A percentile compares a stretch with the other conserved stretches of the same genome.
Evolutionary conservation across 305 asterid species (phyloP).

Genomic region (Ajuga reptans): DNA sequence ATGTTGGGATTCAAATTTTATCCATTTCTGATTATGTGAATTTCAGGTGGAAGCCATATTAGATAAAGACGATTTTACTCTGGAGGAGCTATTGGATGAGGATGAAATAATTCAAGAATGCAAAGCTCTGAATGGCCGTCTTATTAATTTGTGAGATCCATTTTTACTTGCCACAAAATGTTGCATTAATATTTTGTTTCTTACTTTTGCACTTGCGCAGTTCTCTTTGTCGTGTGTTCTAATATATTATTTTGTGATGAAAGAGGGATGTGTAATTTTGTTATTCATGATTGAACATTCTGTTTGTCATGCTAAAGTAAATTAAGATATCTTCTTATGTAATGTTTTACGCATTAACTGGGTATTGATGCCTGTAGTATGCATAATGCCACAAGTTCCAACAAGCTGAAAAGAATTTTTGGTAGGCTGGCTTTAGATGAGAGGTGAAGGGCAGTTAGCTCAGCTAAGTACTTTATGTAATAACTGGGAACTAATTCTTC

Average conservation of each 20-base stretch:
- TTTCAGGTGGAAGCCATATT: conserved; percentile 80
- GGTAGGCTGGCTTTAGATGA: conserved; percentile 4
- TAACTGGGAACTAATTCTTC: not conserved
- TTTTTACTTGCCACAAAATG: conserved; percentile 11
- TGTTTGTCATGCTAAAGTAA: not conserved
- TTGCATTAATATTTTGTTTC: not conserved
- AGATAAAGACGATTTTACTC: conserved; percentile 68
- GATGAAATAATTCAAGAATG: conserved; percentile 95
- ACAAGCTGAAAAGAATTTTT: not conserved
- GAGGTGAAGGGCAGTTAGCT: not conserved
- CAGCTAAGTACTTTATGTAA: not conserved
- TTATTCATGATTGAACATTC: not conserved
- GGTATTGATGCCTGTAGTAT: not conserved
- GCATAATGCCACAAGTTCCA: not conserved
- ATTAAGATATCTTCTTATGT: not conserved
- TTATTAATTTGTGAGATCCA: conserved; percentile 72
- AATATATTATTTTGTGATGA: not conserved
- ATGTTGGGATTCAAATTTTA: not conserved
- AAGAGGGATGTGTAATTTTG: conserved; percentile 8
- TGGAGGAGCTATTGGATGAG: conserved; percentile 91
- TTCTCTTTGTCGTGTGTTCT: not conserved
- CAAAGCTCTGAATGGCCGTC: conserved; percentile 89
- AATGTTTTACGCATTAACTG: not conserved
- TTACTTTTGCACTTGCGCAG: not conserved
- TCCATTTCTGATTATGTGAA: not conserved